Percentiles rank a stretch among this genome's conserved stretches.
These are phyloP conservation scores for Pichia kluyveri DNA, from an alignment of 805 yeast species.

Conservation along the genomic window DNA sequence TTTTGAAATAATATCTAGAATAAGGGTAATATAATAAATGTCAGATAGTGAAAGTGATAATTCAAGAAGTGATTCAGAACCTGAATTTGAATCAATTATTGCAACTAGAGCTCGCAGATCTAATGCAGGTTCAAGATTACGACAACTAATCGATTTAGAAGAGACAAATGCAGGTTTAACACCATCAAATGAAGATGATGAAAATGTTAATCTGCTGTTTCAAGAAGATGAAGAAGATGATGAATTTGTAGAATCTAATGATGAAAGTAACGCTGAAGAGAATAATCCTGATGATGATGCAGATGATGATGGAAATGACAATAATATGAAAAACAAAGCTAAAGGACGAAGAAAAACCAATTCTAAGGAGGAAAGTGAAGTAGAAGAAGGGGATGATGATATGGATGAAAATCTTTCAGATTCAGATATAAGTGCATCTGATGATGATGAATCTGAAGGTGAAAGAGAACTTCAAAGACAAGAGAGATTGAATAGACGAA, in stretches of 20 bases:
- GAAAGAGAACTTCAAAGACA: constrained; percentile 28
- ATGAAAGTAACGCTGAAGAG: constrained; percentile 23
- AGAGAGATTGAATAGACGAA: constrained; percentile 18
- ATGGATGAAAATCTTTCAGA: constrained; percentile 38
- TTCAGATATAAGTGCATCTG: constrained; percentile 42
- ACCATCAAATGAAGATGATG: constrained; percentile 53
- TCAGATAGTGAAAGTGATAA: neutral
- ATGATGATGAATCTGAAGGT: constrained; percentile 49
- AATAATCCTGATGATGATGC: constrained; percentile 19
- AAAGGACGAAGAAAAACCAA: neutral
- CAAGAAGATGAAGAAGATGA: constrained; percentile 53
- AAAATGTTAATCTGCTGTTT: constrained; percentile 60
- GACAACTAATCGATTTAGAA: constrained; percentile 63
- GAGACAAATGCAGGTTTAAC: constrained; percentile 27
- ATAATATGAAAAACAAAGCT: constrained; percentile 5
- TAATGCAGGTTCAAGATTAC: constrained; percentile 85
- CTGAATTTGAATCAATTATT: constrained; percentile 45
- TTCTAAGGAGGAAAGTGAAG: constrained; percentile 20
- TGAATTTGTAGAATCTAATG: constrained; percentile 31
- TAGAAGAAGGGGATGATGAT: constrained; percentile 14
- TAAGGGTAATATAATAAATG: neutral
- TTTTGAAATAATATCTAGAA: no score
- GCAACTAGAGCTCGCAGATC: constrained; percentile 70
- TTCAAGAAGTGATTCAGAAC: constrained; percentile 22
- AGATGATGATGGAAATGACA: constrained; percentile 22